Conservation (phyloP, 192 early-diverging fungal genomes). For the Allomyces macrogynus region DNA sequence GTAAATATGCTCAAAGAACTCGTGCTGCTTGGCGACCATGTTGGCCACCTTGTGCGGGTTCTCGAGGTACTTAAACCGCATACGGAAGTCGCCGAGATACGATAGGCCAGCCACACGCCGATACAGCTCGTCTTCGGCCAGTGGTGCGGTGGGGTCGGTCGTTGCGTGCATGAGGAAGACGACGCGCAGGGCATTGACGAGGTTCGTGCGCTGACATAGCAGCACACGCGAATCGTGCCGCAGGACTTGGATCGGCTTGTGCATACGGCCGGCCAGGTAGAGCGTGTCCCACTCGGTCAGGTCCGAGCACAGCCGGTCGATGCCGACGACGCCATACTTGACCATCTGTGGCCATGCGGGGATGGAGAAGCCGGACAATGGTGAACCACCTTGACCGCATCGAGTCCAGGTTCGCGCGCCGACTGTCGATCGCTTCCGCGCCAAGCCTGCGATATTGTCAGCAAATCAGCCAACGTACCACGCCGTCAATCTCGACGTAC, state of each 20-base stretch:
- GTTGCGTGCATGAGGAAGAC: slow-evolving; percentile 39
- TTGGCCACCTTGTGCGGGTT: slow-evolving; percentile 91
- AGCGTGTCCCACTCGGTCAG: slow-evolving; percentile 84
- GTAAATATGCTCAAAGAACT: slow-evolving; percentile 35
- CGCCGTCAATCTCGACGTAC: slow-evolving; percentile 64
- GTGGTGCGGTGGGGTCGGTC: slow-evolving; percentile 1
- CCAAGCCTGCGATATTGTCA: no score
- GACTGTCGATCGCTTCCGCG: no score
- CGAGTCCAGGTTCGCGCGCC: no score
- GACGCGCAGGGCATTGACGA: slow-evolving; percentile 59
- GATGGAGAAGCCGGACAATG: slow-evolving; percentile 1
- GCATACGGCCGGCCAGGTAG: slow-evolving; percentile 89
- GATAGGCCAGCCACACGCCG: slow-evolving; percentile 63
- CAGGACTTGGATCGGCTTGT: slow-evolving; percentile 79
- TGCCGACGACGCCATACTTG: slow-evolving; percentile 94
- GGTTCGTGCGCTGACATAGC: slow-evolving; percentile 64
- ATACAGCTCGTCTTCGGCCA: slow-evolving; percentile 67
- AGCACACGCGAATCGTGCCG: slow-evolving; percentile 50
- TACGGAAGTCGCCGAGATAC: slow-evolving; percentile 82
- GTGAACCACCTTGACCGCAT: slow-evolving; percentile 1
- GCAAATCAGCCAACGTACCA: slow-evolving; percentile 25
- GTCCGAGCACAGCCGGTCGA: slow-evolving; percentile 68
- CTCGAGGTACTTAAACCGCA: slow-evolving; percentile 52
- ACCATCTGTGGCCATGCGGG: slow-evolving; percentile 26
- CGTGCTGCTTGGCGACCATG: slow-evolving; percentile 63